Evolutionary conservation across 2,329 filamentous ascomycete species (phyloP), one percentile per base, ranked within the genome.

Genomic region (Colletotrichum sp.): DNA sequence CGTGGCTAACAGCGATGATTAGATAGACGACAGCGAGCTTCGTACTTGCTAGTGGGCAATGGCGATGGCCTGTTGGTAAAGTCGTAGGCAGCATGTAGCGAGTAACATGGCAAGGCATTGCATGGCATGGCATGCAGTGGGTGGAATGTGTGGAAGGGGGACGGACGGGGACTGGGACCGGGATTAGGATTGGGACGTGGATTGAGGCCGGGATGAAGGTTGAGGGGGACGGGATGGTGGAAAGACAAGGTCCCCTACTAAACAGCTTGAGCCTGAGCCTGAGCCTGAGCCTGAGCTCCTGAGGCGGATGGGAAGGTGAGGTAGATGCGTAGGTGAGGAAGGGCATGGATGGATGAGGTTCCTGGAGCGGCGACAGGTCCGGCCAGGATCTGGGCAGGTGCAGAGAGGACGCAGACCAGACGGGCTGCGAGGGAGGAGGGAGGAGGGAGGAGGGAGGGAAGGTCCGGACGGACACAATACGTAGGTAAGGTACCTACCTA

Each of bases 291-390:
- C 39, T 49, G 39, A 22, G 39, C 39, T 49, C 19, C 39, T 62
- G 59, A 30, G 29, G 25, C 29, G 59, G 25, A 16, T 62, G 11
- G 30, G n/a, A 52, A 62, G 55, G 25, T 49, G 15, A 49, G 68
- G 52, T 19, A 44, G 39, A 12, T 30, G 12, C 25, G 55, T 9
- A 27, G n/a, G 62, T 34, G 22, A 36, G 61, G 19, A 49, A 55
- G 67, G 36, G 16, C 36, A 44, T 19, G 36, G 16, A 19, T 44
- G 36, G 36, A n/a, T 44, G 36, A 19, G 39, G 39, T 49, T n/a
- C 39, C 39, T 49, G 39, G 27, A 76, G 73, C 73, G 59, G 73
- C 73, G 64, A 69, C 70, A 76, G 64, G 70, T 73, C 70, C 70
- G 29, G 64, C 73, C 70, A 32, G 70, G 70, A 65, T 73, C 32